A percentile compares a stretch with the other conserved stretches of the same genome.
Conservation (phyloP, 441 rosid genomes). For the Adansonia rubrostipa region DNA sequence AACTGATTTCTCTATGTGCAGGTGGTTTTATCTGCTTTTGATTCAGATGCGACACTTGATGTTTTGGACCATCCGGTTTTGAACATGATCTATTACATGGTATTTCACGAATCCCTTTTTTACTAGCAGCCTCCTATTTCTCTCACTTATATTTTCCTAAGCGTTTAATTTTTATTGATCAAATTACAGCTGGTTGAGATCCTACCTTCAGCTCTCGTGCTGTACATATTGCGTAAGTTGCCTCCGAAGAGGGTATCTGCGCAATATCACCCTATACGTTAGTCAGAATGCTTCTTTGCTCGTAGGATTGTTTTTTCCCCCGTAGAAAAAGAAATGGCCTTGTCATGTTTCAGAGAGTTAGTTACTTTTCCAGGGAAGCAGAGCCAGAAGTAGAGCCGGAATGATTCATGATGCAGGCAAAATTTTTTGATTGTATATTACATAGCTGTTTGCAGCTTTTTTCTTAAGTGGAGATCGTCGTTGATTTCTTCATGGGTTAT, state of each 20-base stretch:
- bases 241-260: constrained; percentile 74
- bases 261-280: constrained; percentile 74
- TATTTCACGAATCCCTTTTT: constrained; percentile 26
- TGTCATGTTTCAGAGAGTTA: constrained; percentile 31
- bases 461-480: constrained; percentile 26
- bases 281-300: constrained; percentile 21
- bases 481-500: not conserved
- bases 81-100: constrained; percentile 72
- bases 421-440: constrained; percentile 35
- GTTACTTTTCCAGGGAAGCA: constrained; percentile 21
- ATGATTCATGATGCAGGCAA: constrained; percentile 38
- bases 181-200: constrained; percentile 68
- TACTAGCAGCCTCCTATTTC: not conserved
- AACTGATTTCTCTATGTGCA: constrained; percentile 34
- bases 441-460: constrained; percentile 36
- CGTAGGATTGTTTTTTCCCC: constrained; percentile 19
- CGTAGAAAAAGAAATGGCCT: constrained; percentile 33
- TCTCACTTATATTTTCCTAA: not conserved
- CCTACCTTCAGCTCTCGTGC: constrained; percentile 74
- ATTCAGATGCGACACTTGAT: constrained; percentile 56
- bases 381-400: constrained; percentile 36
- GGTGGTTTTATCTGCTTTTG: constrained; percentile 71
- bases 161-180: constrained; percentile 7
- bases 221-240: constrained; percentile 68
- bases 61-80: constrained; percentile 72